phyloP scores from a whole-genome alignment of 1,284 basidiomycete genomes.

The Irpex sp. region DNA sequence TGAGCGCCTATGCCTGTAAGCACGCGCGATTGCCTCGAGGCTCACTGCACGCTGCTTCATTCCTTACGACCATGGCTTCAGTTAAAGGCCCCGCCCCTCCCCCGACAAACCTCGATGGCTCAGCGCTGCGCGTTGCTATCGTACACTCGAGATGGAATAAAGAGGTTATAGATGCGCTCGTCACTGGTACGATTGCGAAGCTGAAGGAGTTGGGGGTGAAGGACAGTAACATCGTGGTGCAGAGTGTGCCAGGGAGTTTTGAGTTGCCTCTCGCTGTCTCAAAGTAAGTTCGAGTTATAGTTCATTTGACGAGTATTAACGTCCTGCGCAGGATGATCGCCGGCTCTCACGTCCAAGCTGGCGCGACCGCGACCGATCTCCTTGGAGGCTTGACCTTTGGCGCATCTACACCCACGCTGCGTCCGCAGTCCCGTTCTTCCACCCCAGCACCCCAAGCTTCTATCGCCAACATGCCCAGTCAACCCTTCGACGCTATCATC shows the following conservation, averaged over 20 bases:
- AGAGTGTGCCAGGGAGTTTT: slow-evolving; percentile 91
- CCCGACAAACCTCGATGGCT: slow-evolving; percentile 67
- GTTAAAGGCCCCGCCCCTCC: slow-evolving; percentile 78
- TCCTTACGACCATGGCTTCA: slow-evolving; percentile 34
- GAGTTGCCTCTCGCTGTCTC: slow-evolving; percentile 86
- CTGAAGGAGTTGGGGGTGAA: slow-evolving; percentile 85
- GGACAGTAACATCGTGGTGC: slow-evolving; percentile 84
- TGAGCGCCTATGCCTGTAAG: slow-evolving; percentile 8
- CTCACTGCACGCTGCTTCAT: not conserved
- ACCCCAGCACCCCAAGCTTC: slow-evolving; percentile 40
- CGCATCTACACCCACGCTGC: slow-evolving; percentile 23
- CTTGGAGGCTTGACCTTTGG: slow-evolving; percentile 65
- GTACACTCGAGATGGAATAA: slow-evolving; percentile 95
- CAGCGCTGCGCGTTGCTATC: slow-evolving; percentile 77
- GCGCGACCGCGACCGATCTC: slow-evolving; percentile 69
- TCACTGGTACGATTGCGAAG: slow-evolving; percentile 71
- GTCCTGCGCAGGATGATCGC: slow-evolving; percentile 59
- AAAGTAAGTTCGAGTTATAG: slow-evolving; percentile 45
- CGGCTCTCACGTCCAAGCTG: slow-evolving; percentile 78
- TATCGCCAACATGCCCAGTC: slow-evolving; percentile 39
- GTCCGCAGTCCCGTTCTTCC: slow-evolving; percentile 21
- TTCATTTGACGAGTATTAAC: not conserved
- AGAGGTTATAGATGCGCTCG: slow-evolving; percentile 76
- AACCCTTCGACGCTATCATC: slow-evolving; percentile 91
- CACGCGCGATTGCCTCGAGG: not conserved